Percentiles rank a stretch among this genome's conserved stretches.
These are phyloP conservation scores for Hydnomerulius pinastri DNA, from an alignment of 768 basidiomycete genomes.

Conservation along the genomic window DNA sequence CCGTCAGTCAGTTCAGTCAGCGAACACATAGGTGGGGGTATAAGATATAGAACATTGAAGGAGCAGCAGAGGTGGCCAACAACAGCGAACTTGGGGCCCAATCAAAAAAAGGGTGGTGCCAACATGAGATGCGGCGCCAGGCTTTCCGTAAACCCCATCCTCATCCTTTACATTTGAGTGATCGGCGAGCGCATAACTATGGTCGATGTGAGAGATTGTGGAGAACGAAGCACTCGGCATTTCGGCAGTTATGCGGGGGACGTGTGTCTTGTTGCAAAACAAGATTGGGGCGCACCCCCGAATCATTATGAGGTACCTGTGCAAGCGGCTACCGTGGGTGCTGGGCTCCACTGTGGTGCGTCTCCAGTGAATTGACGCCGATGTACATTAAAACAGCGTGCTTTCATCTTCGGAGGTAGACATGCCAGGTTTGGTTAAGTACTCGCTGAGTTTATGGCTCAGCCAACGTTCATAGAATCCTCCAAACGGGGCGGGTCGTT, in stretches of 20 bases:
- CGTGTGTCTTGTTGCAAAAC: conserved; percentile 5
- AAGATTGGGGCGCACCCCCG: conserved; percentile 24
- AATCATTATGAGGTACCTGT: conserved; percentile 21
- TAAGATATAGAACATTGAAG: conserved; percentile 16
- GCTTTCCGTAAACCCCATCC: conserved; percentile 32
- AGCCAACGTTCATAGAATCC: conserved; percentile 35
- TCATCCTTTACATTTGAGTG: conserved; percentile 33
- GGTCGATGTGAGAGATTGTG: conserved; percentile 36
- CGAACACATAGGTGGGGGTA: conserved; percentile 22
- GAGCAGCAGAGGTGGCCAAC: conserved; percentile 6
- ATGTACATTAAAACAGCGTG: conserved; percentile 26
- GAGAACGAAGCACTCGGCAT: conserved; percentile 34
- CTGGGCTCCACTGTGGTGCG: conserved; percentile 23
- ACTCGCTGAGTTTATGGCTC: conserved; percentile 5
- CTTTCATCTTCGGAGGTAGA: conserved; percentile 10
- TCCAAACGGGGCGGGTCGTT: conserved; percentile 23
- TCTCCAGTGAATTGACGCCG: conserved; percentile 2
- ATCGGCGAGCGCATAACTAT: conserved; percentile 29
- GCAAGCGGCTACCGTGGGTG: conserved; percentile 23
- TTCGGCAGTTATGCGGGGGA: conserved; percentile 26
- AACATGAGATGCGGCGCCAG: conserved; percentile 22
- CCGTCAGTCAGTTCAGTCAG: conserved; percentile 26
- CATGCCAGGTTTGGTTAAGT: background rate
- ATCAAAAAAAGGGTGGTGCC: conserved; percentile 17
- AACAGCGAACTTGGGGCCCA: background rate